Evolutionary conservation across 2,329 filamentous ascomycete genomes (phyloP), one percentile per base, ranked within the genome.

Genomic region (Diplocarpon mali): DNA sequence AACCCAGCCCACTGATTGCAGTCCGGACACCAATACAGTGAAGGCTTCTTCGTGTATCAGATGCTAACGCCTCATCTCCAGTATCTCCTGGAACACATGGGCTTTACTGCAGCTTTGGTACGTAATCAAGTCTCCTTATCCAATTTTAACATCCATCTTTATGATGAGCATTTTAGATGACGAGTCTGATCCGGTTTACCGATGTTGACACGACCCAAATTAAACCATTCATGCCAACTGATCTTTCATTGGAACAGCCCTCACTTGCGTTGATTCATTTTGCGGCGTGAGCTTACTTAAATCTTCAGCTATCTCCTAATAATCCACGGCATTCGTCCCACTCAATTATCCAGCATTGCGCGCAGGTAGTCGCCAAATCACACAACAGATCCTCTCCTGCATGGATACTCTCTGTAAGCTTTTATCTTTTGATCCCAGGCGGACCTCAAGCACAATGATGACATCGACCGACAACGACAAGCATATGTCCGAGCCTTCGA

Each of bases 1-100:
- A 95, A 94, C 89, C 88, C 94, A 80, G 87, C 85, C 88, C 85
- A 90, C 88, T 94, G 88, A 94, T 69, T 62, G 50, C 56, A 57
- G 51, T 54, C 45, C 4, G 43, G 44, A 45, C 27, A 47, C 15
- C 24, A 47, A 24, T 13, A 24, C 20, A 24, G 4, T 24, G 20
- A 24, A 24, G 20, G 7, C 7, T 24, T 4, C 3, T 4, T 24
- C 3, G 7, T 24, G 3, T 24, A 7, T 4, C 20, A 4, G 7
- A 7, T 24, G 3, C 20, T 24, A 24, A 24, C 20, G 7, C 20
- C 7, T 7, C 20, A 7, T 24, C 20, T 24, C 20, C 20, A 24
- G 20, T 7, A 7, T 24, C 20, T 4, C 20, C 20, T 24, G 20
- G 20, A 24, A 24, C 20, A 24, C 20, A 7, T 24, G 3, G 31